phyloP scores from a whole-genome alignment of 352 stramenopile genomes.

The Phytophthora agathidicida region DNA sequence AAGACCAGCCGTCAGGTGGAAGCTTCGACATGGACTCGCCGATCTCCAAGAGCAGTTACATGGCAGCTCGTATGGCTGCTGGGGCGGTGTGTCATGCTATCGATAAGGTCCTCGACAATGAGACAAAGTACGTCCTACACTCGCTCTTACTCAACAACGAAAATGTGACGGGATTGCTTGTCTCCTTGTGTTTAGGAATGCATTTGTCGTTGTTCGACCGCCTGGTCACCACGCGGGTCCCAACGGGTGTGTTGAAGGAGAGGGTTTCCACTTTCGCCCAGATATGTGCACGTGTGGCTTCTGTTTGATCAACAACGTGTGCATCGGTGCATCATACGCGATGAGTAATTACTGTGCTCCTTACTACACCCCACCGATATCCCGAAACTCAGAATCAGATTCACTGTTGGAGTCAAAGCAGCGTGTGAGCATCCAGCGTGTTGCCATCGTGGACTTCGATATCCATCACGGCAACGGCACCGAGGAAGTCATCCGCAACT shows the following conservation, averaged over 20 bases:
- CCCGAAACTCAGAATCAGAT: neutral
- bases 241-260: conserved; percentile 62
- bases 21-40: conserved; percentile 72
- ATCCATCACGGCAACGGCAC: conserved; percentile 75
- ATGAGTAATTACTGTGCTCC: conserved; percentile 52
- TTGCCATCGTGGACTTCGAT: conserved; percentile 76
- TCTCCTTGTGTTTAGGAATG: conserved; percentile 45
- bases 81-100: conserved; percentile 69
- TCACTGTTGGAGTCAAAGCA: conserved; percentile 8
- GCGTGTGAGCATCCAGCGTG: conserved; percentile 36
- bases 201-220: conserved; percentile 63
- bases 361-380: conserved; percentile 38
- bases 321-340: conserved; percentile 63
- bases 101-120: conserved; percentile 62
- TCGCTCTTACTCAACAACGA: neutral
- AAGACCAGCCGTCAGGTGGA: conserved; percentile 50
- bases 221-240: conserved; percentile 66
- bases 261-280: conserved; percentile 54
- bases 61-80: conserved; percentile 55
- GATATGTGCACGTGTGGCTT: conserved; percentile 74
- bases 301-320: conserved; percentile 76
- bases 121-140: conserved; percentile 54
- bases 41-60: conserved; percentile 67
- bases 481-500: conserved; percentile 67
- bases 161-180: neutral